phyloP scores from a whole-genome alignment of 495 filamentous ascomycete species.

The Neurospora sp. region DNA sequence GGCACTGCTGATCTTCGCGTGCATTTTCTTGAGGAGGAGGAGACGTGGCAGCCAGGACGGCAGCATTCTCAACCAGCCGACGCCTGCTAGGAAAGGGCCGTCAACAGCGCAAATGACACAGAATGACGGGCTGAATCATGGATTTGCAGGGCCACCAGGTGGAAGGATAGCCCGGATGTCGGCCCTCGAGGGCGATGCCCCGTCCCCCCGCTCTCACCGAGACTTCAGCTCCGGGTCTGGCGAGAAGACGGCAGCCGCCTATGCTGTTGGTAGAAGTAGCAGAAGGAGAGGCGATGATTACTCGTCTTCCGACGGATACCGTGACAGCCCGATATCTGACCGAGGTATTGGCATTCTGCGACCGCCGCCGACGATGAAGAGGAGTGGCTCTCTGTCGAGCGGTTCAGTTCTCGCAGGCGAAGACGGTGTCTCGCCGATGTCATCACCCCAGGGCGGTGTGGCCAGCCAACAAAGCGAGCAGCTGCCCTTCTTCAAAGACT shows the following conservation, averaged over 20 bases:
- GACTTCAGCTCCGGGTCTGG: slow-evolving; percentile 14
- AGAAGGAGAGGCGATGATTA: slow-evolving; percentile 53
- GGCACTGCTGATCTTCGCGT: slow-evolving; percentile 48
- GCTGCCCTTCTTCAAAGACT: slow-evolving; percentile 91
- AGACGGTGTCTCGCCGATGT: slow-evolving; percentile 70
- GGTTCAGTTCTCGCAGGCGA: slow-evolving; percentile 62
- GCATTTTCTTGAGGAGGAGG: slow-evolving; percentile 48
- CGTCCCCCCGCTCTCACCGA: slow-evolving; percentile 38
- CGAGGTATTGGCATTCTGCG: slow-evolving; percentile 44
- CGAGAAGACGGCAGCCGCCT: slow-evolving; percentile 28
- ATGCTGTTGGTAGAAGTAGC: slow-evolving; percentile 27
- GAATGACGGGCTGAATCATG: slow-evolving; percentile 35
- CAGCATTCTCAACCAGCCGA: slow-evolving; percentile 76
- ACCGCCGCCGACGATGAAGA: slow-evolving; percentile 51
- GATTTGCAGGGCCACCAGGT: slow-evolving; percentile 68
- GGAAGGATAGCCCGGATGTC: slow-evolving; percentile 94
- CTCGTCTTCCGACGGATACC: slow-evolving; percentile 72
- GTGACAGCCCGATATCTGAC: slow-evolving; percentile 69
- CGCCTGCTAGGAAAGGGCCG: slow-evolving; percentile 55
- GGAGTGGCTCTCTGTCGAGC: slow-evolving; percentile 85
- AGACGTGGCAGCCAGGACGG: slow-evolving; percentile 50
- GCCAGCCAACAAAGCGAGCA: slow-evolving; percentile 91
- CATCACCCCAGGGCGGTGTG: slow-evolving; percentile 64
- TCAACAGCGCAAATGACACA: slow-evolving; percentile 24
- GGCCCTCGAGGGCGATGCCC: slow-evolving; percentile 66